Percentiles rank a stretch among this genome's conserved stretches.
phyloP scores from a whole-genome alignment of 257 asterid genomes.

The Solanum piurae region DNA sequence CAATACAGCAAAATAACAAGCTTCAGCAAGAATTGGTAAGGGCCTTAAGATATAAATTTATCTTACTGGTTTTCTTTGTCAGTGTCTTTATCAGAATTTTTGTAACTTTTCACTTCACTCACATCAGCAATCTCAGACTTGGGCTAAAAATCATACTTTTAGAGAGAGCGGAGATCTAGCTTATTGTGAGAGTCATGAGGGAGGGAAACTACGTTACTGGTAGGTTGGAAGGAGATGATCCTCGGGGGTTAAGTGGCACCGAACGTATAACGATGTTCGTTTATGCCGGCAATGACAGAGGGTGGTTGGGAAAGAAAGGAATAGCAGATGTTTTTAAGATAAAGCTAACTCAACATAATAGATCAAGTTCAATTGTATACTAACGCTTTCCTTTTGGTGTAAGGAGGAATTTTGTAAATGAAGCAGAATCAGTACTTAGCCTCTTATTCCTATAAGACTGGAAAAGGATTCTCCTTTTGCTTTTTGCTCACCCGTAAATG shows the following conservation, averaged over 20 bases:
- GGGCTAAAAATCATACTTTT: not conserved
- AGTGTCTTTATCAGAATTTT: not conserved
- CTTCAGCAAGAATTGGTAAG: constrained; percentile 58
- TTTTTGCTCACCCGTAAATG: not conserved
- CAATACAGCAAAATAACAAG: constrained; percentile 53
- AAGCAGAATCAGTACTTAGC: not conserved
- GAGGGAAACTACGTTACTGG: not conserved
- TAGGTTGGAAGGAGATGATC: not conserved
- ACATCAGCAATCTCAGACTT: not conserved
- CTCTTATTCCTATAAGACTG: not conserved
- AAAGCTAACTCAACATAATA: not conserved
- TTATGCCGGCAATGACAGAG: not conserved
- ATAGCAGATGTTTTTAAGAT: not conserved
- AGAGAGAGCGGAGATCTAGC: not conserved
- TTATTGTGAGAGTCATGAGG: not conserved
- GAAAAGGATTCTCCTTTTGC: not conserved
- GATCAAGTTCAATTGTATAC: not conserved
- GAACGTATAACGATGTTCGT: not conserved
- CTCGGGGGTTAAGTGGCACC: not conserved
- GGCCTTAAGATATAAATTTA: not conserved
- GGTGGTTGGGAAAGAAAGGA: not conserved
- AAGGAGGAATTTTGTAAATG: not conserved
- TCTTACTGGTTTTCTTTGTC: not conserved
- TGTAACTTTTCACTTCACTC: not conserved
- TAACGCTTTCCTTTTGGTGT: not conserved